Conservation (phyloP, 176 grass and related monocot genomes). For the Zea luxurians region DNA sequence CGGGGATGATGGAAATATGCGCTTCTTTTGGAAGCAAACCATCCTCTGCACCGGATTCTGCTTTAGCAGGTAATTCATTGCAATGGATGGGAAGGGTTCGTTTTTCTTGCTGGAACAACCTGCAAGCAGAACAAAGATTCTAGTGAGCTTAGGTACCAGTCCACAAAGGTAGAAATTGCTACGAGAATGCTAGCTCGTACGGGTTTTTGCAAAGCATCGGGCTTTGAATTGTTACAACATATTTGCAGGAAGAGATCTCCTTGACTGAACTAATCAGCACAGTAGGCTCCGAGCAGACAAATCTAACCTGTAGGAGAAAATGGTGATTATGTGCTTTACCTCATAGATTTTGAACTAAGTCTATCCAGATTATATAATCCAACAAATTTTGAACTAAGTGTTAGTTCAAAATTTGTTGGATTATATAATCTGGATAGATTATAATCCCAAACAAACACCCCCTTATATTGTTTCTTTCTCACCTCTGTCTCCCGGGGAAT, state of each 20-base stretch:
- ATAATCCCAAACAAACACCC: too few relatives aligned
- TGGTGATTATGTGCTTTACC: not conserved
- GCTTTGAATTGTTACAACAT: constrained; percentile 74
- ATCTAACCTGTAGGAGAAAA: constrained; percentile 70
- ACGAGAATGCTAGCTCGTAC: constrained; percentile 45
- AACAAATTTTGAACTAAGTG: too few relatives aligned
- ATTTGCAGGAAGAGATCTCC: constrained; percentile 94
- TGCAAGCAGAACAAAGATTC: constrained; percentile 14
- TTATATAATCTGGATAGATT: too few relatives aligned
- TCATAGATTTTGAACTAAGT: not conserved
- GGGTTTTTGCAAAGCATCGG: constrained; percentile 95
- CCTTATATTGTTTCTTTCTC: not conserved
- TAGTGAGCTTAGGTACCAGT: constrained; percentile 3
- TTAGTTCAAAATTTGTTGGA: too few relatives aligned
- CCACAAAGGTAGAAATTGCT: not conserved
- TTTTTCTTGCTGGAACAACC: constrained; percentile 89
- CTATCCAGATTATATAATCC: too few relatives aligned
- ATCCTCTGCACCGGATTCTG: constrained; percentile 37
- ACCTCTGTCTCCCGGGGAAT: constrained; percentile 83
- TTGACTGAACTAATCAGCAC: constrained; percentile 85
- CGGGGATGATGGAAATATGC: constrained; percentile 41
- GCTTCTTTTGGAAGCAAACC: constrained; percentile 46
- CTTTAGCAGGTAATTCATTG: constrained; percentile 53
- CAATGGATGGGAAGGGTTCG: constrained; percentile 68
- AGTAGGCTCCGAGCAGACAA: constrained; percentile 69